phyloP scores from a whole-genome alignment of 2,329 filamentous ascomycete genomes.

The Colletotrichum musae region DNA sequence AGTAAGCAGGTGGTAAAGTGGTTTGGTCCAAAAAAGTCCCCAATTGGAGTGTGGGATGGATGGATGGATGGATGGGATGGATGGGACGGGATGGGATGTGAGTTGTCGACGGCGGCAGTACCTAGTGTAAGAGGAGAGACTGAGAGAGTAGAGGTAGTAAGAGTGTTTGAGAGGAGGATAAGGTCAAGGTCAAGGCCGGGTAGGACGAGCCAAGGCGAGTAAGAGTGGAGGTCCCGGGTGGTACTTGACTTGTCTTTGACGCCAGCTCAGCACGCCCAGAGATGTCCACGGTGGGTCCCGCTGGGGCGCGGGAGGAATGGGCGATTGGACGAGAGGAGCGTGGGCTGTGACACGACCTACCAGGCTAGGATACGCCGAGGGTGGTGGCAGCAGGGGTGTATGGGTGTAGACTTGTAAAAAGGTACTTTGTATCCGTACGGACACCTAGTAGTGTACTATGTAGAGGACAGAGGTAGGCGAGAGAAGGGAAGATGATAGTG shows the following conservation, averaged over 20 bases:
- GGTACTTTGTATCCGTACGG: too few species aligned
- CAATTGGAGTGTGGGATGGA: background rate
- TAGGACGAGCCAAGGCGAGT: conserved; percentile 35
- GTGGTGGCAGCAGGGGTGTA: conserved; percentile 38
- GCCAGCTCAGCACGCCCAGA: conserved; percentile 42
- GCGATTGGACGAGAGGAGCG: conserved; percentile 50
- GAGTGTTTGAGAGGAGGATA: background rate
- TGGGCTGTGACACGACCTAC: conserved; percentile 50
- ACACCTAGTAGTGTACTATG: too few species aligned
- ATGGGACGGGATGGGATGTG: background rate
- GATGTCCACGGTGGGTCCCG: conserved; percentile 39
- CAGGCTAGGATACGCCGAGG: conserved; percentile 41
- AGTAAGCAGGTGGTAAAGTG: conserved; percentile 23
- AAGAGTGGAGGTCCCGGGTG: conserved; percentile 35
- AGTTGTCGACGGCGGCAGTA: conserved; percentile 31
- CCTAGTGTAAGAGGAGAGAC: conserved; percentile 22
- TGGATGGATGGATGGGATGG: background rate
- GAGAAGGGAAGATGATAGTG: too few species aligned
- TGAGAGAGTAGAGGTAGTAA: too few species aligned
- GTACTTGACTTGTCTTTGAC: conserved; percentile 33
- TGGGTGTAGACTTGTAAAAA: conserved; percentile 20
- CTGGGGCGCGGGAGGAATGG: conserved; percentile 43
- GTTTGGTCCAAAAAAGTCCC: background rate
- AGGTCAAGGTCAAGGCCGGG: background rate
- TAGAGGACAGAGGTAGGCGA: too few species aligned